phyloP scores from a whole-genome alignment of 2,329 filamentous ascomycete genomes.

The Coniochaeta sp. region DNA sequence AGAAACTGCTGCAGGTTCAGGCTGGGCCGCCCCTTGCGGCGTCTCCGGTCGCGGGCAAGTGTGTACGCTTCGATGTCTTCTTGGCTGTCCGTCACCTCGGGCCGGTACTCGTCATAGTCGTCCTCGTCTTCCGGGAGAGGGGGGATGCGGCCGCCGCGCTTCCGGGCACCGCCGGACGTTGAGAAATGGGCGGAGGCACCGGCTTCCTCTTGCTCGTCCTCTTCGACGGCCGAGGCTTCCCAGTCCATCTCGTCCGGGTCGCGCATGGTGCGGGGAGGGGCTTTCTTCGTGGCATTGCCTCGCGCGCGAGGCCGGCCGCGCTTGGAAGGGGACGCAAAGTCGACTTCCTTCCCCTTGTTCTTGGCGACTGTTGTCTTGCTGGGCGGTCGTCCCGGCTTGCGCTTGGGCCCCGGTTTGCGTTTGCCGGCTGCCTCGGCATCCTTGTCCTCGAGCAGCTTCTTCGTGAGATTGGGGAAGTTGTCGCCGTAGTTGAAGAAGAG shows the following conservation, averaged over 20 bases:
- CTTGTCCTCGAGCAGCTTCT: slow-evolving; percentile 36
- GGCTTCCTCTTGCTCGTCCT: slow-evolving; percentile 7
- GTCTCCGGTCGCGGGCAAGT: not conserved
- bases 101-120: slow-evolving; percentile 9
- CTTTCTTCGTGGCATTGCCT: not conserved
- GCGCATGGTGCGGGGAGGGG: not conserved
- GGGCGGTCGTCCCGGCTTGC: slow-evolving; percentile 5
- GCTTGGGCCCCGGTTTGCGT: not conserved
- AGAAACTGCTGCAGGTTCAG: not conserved
- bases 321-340: not conserved
- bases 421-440: slow-evolving; percentile 6
- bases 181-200: not conserved
- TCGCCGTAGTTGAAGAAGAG: slow-evolving; percentile 77
- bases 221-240: slow-evolving; percentile 2
- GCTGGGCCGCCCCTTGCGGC: not conserved
- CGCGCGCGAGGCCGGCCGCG: not conserved
- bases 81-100: slow-evolving; percentile 5
- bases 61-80: slow-evolving; percentile 5
- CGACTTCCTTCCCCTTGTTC: not conserved
- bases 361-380: not conserved
- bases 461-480: slow-evolving; percentile 55
- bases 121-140: slow-evolving; percentile 11
- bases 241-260: not conserved
- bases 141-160: not conserved
- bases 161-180: not conserved